Evolutionary conservation across 1,284 basidiomycete species (phyloP).

Genomic region (Puccinia hordei): DNA sequence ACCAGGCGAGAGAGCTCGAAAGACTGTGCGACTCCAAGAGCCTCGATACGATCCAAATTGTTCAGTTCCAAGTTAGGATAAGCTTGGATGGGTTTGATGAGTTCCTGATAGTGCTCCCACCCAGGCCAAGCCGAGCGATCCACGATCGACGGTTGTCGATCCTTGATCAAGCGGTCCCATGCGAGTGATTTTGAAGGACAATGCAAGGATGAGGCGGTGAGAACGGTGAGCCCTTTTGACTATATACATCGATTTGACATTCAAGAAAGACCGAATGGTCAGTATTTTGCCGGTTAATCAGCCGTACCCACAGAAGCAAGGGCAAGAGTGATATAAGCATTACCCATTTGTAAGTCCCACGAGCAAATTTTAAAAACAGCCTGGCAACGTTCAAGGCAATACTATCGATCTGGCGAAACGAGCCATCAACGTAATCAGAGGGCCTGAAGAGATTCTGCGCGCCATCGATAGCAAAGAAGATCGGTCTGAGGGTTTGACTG

Average conservation of each 20-base stretch:
- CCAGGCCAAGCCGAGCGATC: conserved; percentile 33
- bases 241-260: too few relatives aligned
- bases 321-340: background rate
- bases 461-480: conserved; percentile 50
- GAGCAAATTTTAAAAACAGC: conserved; percentile 26
- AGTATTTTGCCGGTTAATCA: too few relatives aligned
- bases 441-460: conserved; percentile 49
- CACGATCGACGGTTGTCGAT: background rate
- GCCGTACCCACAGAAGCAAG: too few relatives aligned
- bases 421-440: conserved; percentile 36
- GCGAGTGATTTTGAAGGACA: conserved; percentile 18
- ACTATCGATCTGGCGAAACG: conserved; percentile 44
- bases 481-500: conserved; percentile 38
- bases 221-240: conserved; percentile 31
- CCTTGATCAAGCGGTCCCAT: conserved; percentile 29
- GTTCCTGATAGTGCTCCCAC: conserved; percentile 27
- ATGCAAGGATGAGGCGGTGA: conserved; percentile 25
- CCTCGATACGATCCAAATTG: conserved; percentile 35
- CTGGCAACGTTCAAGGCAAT: conserved; percentile 37
- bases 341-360: conserved; percentile 26
- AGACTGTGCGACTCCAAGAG: conserved; percentile 16
- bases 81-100: conserved; percentile 15
- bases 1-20: conserved; percentile 34
- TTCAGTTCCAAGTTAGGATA: conserved; percentile 18
- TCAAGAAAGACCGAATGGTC: too few relatives aligned